phyloP scores from a whole-genome alignment of 345 rosid genomes.

The Carallia brachiata region DNA sequence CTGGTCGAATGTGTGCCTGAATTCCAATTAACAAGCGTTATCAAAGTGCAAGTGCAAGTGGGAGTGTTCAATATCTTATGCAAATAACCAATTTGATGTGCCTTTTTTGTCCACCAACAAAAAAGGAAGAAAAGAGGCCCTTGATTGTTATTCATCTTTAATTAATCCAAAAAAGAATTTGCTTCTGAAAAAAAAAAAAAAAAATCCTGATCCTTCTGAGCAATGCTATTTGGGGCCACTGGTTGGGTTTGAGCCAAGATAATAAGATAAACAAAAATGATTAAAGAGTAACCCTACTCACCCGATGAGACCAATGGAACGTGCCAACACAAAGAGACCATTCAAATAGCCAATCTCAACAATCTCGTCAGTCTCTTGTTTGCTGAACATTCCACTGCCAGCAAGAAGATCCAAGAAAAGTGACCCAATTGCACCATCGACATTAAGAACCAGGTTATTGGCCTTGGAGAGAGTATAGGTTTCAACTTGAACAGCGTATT shows the following conservation, averaged over 20 bases:
- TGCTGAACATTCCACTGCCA: slow-evolving; percentile 87
- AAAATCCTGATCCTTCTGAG: too few relatives aligned
- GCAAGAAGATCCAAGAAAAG: slow-evolving; percentile 96
- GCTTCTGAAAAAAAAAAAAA: too few relatives aligned
- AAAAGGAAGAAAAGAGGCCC: too few relatives aligned
- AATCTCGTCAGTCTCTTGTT: slow-evolving; percentile 89
- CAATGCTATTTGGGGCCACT: neutral
- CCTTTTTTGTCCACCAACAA: too few relatives aligned
- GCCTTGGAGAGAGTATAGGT: slow-evolving; percentile 84
- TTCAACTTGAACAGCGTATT: slow-evolving; percentile 85
- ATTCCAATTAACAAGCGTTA: neutral
- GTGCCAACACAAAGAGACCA: slow-evolving; percentile 92
- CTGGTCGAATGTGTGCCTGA: slow-evolving; percentile 92
- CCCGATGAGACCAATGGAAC: slow-evolving; percentile 90
- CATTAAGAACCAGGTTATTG: slow-evolving; percentile 79
- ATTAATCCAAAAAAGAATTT: too few relatives aligned
- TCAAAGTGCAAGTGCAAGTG: too few relatives aligned
- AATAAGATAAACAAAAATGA: neutral
- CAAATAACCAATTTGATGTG: too few relatives aligned
- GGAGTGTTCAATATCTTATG: too few relatives aligned
- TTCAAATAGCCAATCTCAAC: slow-evolving; percentile 83
- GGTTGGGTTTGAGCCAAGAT: neutral
- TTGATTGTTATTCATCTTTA: too few relatives aligned
- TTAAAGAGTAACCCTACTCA: slow-evolving; percentile 22
- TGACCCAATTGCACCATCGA: slow-evolving; percentile 89